Percentiles rank a stretch among this genome's conserved stretches.
phyloP scores from a whole-genome alignment of 345 rosid species.

The Erodium maritimum region DNA sequence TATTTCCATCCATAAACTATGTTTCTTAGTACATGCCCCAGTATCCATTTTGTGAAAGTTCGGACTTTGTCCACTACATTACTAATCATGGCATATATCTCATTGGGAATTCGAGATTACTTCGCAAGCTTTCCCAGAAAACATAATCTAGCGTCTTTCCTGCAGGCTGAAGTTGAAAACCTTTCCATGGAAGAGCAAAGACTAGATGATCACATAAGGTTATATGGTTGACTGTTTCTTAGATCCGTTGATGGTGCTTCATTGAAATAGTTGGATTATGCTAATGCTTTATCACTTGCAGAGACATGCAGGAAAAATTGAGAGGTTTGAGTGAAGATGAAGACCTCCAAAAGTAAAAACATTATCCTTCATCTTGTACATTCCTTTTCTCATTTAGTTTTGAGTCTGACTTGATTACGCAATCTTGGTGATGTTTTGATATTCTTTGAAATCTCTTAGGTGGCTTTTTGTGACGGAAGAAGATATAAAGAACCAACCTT shows the following conservation, averaged over 20 bases:
- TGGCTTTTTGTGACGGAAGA: conserved; percentile 91
- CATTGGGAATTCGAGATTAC: background rate
- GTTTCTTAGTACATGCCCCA: background rate
- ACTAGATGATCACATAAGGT: conserved; percentile 84
- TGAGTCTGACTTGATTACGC: background rate
- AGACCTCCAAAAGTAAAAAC: conserved; percentile 56
- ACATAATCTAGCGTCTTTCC: conserved; percentile 2
- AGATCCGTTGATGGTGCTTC: conserved; percentile 6
- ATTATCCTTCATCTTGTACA: conserved; percentile 6
- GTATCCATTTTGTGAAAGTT: background rate
- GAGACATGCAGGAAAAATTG: conserved; percentile 72
- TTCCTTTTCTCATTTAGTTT: background rate
- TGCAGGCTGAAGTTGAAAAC: conserved; percentile 72
- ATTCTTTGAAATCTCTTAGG: conserved; percentile 35
- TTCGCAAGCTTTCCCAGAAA: background rate
- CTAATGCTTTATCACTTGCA: conserved; percentile 35
- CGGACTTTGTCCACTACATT: background rate
- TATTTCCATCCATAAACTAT: no score
- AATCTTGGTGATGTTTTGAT: background rate
- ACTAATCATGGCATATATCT: background rate
- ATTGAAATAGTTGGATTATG: conserved; percentile 15
- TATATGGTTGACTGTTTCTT: conserved; percentile 14
- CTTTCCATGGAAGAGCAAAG: conserved; percentile 55
- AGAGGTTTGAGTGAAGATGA: conserved; percentile 71
- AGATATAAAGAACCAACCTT: conserved; percentile 68